Evolutionary conservation across 106 monocot genomes (phyloP).

Genomic region (Phalaenopsis aphrodite): DNA sequence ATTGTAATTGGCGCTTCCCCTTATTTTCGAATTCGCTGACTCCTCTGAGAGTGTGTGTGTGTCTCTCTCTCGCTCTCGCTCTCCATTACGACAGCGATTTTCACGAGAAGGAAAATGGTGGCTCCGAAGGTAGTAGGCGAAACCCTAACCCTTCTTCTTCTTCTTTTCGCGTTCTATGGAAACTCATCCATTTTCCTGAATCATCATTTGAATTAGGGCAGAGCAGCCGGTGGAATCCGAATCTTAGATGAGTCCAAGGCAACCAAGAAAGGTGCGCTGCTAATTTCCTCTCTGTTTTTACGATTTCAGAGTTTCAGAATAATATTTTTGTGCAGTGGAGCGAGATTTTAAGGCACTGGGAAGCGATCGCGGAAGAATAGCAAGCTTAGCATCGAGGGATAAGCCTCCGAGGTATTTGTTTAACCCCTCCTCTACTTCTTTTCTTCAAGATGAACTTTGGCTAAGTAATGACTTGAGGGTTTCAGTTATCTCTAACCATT

Average conservation of each 20-base stretch:
- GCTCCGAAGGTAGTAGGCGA: constrained; percentile 14
- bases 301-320: background rate
- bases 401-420: constrained; percentile 7
- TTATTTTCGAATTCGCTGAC: constrained; percentile 5
- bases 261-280: constrained; percentile 11
- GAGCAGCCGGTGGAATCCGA: background rate
- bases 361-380: background rate
- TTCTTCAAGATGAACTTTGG: background rate
- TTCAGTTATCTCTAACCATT: background rate
- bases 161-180: background rate
- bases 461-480: background rate
- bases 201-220: constrained; percentile 12
- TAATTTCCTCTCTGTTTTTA: background rate
- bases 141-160: background rate
- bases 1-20: background rate
- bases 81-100: background rate
- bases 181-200: background rate
- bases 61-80: background rate
- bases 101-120: constrained; percentile 4
- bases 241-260: constrained; percentile 12
- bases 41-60: too few relatives aligned
- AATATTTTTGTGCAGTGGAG: background rate
- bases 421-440: background rate
- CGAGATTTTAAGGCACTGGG: constrained; percentile 6
- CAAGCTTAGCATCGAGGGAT: background rate